Evolutionary conservation across 352 stramenopile genomes (phyloP), one percentile per base, ranked within the genome.

Genomic region (Globisporangium ultimum): DNA sequence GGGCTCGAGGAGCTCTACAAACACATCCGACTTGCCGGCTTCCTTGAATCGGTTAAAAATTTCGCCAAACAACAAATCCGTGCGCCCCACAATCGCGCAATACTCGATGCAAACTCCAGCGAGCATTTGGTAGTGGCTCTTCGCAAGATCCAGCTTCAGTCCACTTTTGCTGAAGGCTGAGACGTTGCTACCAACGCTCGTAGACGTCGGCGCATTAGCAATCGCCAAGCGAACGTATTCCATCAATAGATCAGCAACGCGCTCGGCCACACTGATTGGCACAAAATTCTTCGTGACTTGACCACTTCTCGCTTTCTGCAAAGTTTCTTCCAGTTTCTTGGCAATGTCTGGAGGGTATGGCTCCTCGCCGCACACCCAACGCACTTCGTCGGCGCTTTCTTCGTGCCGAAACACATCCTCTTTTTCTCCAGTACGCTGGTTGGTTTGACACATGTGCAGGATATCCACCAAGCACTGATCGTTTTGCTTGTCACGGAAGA

Each of bases 121-220:
- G 24, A 98, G 74, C 93, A 98, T 98, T 63, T 98, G 89, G 67
- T 97, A 98, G 70, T 98, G 95, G 55, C 87, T 97, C 72, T 97
- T 88, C 1, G 91, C 84, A 53, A 98, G 71, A 71, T 97, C 89
- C 21, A 96, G 68, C 60, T 91, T 92, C 54, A 88, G 68, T 42
- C 82, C 80, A 28, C 70, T 85, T 55, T 89, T 88, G 64, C 76
- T 74, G 22, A 67, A 79, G 13, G 68, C 68, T 21, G 61, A 48
- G 18, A 54, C 48, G 12, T 46, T 61, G 17, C 24, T 58, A 0
- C 51, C 46, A 13, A 52, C 64, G 14, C 56, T 67, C 10, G 63
- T 64, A 17, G 62, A 68, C 41, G 50, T 55, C 17, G 84, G 88
- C 0, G 84, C 85, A 55, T 95, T 93, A 0, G 78, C 84, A 53